phyloP scores from a whole-genome alignment of 1,284 basidiomycete genomes.

The Cutaneotrichosporon arboriforme region DNA sequence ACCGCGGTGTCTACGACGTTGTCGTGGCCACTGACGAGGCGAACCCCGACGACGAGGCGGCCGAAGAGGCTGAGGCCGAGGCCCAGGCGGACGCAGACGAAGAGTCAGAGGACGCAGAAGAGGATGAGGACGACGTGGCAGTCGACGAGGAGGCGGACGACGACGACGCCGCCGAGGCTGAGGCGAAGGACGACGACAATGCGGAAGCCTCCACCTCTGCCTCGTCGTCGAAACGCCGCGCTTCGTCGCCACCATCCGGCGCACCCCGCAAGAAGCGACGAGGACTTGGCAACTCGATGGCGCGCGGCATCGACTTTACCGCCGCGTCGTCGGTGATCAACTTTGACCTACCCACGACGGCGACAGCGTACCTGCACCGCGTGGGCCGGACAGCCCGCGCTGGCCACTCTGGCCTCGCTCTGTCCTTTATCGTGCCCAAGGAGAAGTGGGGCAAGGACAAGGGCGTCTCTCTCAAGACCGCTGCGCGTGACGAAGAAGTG shows the following conservation, averaged over 20 bases:
- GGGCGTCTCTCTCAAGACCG: slow-evolving; percentile 55
- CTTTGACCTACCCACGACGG: slow-evolving; percentile 87
- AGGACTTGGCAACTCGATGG: slow-evolving; percentile 86
- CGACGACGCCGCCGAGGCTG: slow-evolving; percentile 39
- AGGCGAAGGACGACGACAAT: slow-evolving; percentile 41
- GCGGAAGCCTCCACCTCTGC: slow-evolving; percentile 46
- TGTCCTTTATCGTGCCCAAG: slow-evolving; percentile 80
- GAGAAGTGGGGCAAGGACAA: slow-evolving; percentile 70
- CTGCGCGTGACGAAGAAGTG: slow-evolving; percentile 68
- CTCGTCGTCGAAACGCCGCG: slow-evolving; percentile 42
- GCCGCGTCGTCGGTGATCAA: slow-evolving; percentile 97
- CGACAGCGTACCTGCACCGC: slow-evolving; percentile 90
- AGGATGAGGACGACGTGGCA: slow-evolving; percentile 21
- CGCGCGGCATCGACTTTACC: slow-evolving; percentile 94
- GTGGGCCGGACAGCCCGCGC: slow-evolving; percentile 95
- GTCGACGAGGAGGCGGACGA: slow-evolving; percentile 50
- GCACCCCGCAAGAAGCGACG: slow-evolving; percentile 29
- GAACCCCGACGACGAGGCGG: slow-evolving; percentile 53
- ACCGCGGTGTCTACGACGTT: slow-evolving; percentile 97
- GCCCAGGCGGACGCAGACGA: slow-evolving; percentile 49
- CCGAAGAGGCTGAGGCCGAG: slow-evolving; percentile 46
- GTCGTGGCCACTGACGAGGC: slow-evolving; percentile 96
- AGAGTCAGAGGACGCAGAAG: slow-evolving; percentile 27
- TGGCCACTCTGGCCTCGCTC: slow-evolving; percentile 83
- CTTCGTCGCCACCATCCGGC: slow-evolving; percentile 25